Evolutionary conservation across 139 green algal species (phyloP).

Genomic region (Ettlia oleoabundans): DNA sequence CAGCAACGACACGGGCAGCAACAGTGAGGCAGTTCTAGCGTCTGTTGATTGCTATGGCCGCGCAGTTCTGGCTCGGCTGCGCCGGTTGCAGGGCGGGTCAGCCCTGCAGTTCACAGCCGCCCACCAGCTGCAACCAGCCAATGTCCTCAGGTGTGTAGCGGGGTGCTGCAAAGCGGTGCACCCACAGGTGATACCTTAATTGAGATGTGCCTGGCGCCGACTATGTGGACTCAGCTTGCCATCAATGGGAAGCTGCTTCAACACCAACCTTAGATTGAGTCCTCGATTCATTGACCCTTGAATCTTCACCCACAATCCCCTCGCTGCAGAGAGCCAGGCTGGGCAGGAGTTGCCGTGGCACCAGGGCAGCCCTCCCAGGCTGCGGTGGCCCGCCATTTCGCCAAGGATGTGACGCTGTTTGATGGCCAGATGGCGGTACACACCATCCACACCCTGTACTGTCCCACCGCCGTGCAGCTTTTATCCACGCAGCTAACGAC

Average conservation of each 20-base stretch:
- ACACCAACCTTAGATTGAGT: too few species aligned
- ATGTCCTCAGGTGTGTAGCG: conserved; percentile 27
- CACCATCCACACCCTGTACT: conserved; percentile 43
- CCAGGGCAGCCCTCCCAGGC: conserved; percentile 22
- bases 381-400: conserved; percentile 41
- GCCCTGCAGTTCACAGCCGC: conserved; percentile 6
- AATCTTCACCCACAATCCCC: not conserved
- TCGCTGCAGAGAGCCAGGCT: conserved; percentile 35
- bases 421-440: conserved; percentile 34
- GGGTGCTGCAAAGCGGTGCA: not conserved
- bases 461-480: conserved; percentile 39
- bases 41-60: conserved; percentile 39
- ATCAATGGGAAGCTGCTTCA: too few species aligned
- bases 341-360: conserved; percentile 42
- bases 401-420: conserved; percentile 48
- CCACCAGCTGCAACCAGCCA: conserved; percentile 29
- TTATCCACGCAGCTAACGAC: conserved; percentile 33
- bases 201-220: too few species aligned
- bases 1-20: too few species aligned
- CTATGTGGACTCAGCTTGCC: not conserved
- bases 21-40: conserved; percentile 19
- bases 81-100: not conserved
- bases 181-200: too few species aligned
- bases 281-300: too few species aligned
- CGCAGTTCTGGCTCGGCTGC: conserved; percentile 23